phyloP scores from a whole-genome alignment of 2,329 filamentous ascomycete genomes.

The Passalora sequoiae region DNA sequence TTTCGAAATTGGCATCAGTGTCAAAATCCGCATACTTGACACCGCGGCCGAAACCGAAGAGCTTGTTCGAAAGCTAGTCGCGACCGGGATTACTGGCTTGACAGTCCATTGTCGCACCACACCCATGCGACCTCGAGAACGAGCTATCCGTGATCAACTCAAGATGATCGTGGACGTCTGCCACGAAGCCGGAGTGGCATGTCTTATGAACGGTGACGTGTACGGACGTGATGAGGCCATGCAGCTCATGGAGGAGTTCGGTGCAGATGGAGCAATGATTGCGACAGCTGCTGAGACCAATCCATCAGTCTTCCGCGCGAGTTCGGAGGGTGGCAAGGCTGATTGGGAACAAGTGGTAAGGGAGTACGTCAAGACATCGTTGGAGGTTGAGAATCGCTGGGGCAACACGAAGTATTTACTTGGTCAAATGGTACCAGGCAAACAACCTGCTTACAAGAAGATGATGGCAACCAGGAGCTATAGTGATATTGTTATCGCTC shows the following conservation, averaged over 20 bases:
- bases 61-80: slow-evolving; percentile 71
- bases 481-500: slow-evolving; percentile 57
- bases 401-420: slow-evolving; percentile 92
- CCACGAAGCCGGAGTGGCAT: slow-evolving; percentile 78
- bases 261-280: slow-evolving; percentile 95
- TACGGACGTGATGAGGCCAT: slow-evolving; percentile 66
- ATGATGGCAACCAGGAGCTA: slow-evolving; percentile 68
- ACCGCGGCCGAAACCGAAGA: slow-evolving; percentile 68
- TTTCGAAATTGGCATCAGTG: slow-evolving; percentile 86
- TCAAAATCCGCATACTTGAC: slow-evolving; percentile 88
- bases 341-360: slow-evolving; percentile 73
- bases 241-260: slow-evolving; percentile 67
- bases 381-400: slow-evolving; percentile 79
- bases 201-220: slow-evolving; percentile 94
- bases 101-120: slow-evolving; percentile 95
- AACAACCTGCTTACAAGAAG: slow-evolving; percentile 56
- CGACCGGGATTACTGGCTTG: slow-evolving; percentile 84
- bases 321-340: slow-evolving; percentile 63
- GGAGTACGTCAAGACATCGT: slow-evolving; percentile 65
- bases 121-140: slow-evolving; percentile 86
- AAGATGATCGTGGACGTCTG: slow-evolving; percentile 78
- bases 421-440: slow-evolving; percentile 78
- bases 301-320: slow-evolving; percentile 73
- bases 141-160: slow-evolving; percentile 74
- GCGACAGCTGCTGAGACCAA: slow-evolving; percentile 89